Percentiles rank a stretch among this genome's conserved stretches.
phyloP scores from a whole-genome alignment of 1,284 basidiomycete genomes.

The Ceratobasidium sp. region DNA sequence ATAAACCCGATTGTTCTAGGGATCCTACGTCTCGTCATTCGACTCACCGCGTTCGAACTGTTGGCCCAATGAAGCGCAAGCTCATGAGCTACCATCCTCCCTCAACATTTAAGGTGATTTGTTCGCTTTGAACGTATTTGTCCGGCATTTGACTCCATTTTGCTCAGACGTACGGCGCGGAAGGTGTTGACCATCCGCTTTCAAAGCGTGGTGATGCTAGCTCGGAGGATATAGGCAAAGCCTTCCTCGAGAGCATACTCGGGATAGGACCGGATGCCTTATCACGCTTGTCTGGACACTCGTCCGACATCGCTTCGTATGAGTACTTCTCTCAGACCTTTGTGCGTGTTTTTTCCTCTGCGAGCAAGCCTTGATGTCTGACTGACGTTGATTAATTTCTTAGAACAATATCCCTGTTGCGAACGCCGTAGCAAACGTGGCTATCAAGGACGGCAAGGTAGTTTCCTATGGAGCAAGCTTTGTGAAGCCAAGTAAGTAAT shows the following conservation, averaged over 20 bases:
- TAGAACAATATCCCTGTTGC: conserved; percentile 64
- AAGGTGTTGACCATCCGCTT: neutral
- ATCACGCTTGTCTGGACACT: conserved; percentile 58
- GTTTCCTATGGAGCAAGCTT: conserved; percentile 67
- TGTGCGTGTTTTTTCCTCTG: conserved; percentile 52
- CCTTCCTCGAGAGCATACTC: conserved; percentile 58
- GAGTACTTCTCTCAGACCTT: conserved; percentile 63
- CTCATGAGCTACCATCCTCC: conserved; percentile 43
- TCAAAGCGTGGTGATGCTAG: conserved; percentile 49
- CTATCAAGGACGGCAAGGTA: conserved; percentile 59
- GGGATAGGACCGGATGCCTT: conserved; percentile 54
- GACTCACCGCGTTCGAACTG: conserved; percentile 32
- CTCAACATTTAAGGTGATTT: conserved; percentile 37
- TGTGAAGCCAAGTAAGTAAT: conserved; percentile 60
- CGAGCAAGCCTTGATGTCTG: neutral
- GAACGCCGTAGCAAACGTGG: conserved; percentile 66
- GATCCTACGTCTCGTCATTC: conserved; percentile 3
- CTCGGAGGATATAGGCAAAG: conserved; percentile 56
- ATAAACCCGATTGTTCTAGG: neutral
- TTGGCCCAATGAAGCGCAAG: conserved; percentile 19
- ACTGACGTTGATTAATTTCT: neutral
- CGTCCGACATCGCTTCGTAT: conserved; percentile 55
- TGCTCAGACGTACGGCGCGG: conserved; percentile 11
- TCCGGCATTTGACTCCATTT: neutral
- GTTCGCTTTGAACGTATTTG: neutral